Conservation (phyloP, 768 basidiomycete species). For the Psilocybe tampanensis region DNA sequence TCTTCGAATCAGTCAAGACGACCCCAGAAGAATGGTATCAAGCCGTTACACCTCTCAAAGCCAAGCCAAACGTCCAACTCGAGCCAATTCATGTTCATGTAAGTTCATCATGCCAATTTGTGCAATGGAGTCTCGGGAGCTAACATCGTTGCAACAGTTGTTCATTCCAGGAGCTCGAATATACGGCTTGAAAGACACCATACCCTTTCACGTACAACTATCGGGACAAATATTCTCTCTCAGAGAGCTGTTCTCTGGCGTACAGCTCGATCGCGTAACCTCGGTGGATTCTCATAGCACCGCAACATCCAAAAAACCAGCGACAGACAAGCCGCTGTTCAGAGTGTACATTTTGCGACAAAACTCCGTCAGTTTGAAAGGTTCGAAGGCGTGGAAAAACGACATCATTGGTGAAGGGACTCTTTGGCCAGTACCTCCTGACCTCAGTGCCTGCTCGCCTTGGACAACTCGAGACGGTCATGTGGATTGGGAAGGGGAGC, state of each 20-base stretch:
- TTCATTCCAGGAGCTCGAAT: constrained; percentile 60
- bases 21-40: constrained; percentile 72
- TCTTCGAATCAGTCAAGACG: constrained; percentile 60
- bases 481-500: constrained; percentile 65
- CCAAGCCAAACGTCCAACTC: constrained; percentile 32
- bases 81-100: constrained; percentile 54
- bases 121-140: too few species aligned
- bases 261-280: constrained; percentile 23
- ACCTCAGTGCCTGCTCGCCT: constrained; percentile 24
- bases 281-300: constrained; percentile 25
- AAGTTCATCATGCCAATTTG: neutral
- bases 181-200: constrained; percentile 55
- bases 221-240: constrained; percentile 48
- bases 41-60: constrained; percentile 42
- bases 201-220: constrained; percentile 70
- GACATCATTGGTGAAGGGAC: constrained; percentile 49
- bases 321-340: constrained; percentile 30
- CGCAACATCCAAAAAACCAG: constrained; percentile 9
- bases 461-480: constrained; percentile 32
- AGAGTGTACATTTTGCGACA: constrained; percentile 60
- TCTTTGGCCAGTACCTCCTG: constrained; percentile 46
- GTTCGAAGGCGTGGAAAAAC: constrained; percentile 40
- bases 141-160: constrained; percentile 38
- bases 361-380: constrained; percentile 36
- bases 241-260: constrained; percentile 42